A percentile compares a stretch with the other conserved stretches of the same genome.
Conservation (phyloP, 371 early-diverging fungal genomes). For the Mortierella sp. region DNA sequence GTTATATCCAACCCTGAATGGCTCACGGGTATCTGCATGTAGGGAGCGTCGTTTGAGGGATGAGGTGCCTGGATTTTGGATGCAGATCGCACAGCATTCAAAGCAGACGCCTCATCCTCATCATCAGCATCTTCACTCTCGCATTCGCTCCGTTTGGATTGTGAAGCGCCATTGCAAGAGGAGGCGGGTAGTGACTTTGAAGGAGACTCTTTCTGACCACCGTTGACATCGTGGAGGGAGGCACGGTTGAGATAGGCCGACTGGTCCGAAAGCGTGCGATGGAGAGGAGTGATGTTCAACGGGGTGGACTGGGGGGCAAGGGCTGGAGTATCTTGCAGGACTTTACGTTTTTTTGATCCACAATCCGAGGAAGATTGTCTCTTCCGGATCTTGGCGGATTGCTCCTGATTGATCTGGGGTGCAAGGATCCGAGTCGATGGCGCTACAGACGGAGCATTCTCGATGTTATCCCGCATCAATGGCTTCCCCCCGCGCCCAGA, state of each 20-base stretch:
- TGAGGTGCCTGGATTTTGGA: not conserved
- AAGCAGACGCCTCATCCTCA: constrained; percentile 21
- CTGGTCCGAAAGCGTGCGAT: constrained; percentile 47
- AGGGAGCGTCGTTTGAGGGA: not conserved
- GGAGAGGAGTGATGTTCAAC: constrained; percentile 21
- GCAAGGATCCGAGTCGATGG: constrained; percentile 17
- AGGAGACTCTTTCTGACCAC: constrained; percentile 7
- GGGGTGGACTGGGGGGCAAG: not conserved
- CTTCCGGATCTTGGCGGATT: constrained; percentile 44
- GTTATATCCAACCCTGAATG: not conserved
- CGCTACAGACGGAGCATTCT: constrained; percentile 16
- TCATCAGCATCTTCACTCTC: constrained; percentile 50
- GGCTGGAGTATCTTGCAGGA: constrained; percentile 7
- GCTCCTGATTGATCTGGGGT: constrained; percentile 33
- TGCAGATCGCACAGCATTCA: not conserved
- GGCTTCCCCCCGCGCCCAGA: constrained; percentile 14
- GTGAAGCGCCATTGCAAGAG: constrained; percentile 17
- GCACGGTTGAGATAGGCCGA: constrained; percentile 38
- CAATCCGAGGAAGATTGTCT: too few relatives aligned
- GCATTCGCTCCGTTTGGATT: constrained; percentile 7
- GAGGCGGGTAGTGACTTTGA: constrained; percentile 17
- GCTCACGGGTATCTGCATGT: not conserved
- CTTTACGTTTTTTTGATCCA: constrained; percentile 25
- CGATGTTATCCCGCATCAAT: constrained; percentile 39
- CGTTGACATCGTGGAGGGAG: constrained; percentile 4